Conservation (phyloP, 306 rosid genomes). For the Pyrus pyrifolia region DNA sequence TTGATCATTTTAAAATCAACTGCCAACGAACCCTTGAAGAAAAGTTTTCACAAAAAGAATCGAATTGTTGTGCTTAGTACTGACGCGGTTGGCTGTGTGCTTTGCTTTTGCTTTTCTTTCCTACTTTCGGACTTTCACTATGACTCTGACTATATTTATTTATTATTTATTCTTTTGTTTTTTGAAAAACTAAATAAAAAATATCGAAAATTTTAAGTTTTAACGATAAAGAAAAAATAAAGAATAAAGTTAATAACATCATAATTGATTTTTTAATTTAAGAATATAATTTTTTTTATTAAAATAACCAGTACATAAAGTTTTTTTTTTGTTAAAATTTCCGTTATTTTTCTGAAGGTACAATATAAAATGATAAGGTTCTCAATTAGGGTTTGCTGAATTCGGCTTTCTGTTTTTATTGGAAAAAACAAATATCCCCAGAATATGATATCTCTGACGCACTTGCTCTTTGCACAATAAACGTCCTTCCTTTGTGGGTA, state of each 20-base stretch:
- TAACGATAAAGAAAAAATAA: no score
- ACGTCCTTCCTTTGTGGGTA: not conserved
- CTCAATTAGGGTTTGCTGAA: slow-evolving; percentile 18
- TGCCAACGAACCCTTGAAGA: no score
- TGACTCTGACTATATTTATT: not conserved
- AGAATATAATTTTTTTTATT: no score
- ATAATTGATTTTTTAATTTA: no score
- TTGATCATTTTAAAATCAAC: no score
- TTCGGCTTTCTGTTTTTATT: slow-evolving; percentile 4
- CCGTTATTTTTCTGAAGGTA: not conserved
- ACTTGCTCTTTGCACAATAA: not conserved
- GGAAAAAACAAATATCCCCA: not conserved
- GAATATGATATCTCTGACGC: not conserved
- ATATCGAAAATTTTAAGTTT: no score
- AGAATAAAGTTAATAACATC: no score
- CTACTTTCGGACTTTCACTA: no score
- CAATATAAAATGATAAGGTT: slow-evolving; percentile 25
- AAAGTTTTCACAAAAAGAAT: no score
- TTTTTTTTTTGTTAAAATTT: no score
- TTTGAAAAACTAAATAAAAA: no score
- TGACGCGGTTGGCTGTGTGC: not conserved
- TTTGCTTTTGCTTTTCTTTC: not conserved
- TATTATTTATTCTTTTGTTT: not conserved
- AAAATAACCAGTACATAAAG: no score
- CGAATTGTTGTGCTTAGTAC: not conserved